Conservation (phyloP, 2,329 filamentous ascomycete species). For the Cladophialophora chaetospira region DNA sequence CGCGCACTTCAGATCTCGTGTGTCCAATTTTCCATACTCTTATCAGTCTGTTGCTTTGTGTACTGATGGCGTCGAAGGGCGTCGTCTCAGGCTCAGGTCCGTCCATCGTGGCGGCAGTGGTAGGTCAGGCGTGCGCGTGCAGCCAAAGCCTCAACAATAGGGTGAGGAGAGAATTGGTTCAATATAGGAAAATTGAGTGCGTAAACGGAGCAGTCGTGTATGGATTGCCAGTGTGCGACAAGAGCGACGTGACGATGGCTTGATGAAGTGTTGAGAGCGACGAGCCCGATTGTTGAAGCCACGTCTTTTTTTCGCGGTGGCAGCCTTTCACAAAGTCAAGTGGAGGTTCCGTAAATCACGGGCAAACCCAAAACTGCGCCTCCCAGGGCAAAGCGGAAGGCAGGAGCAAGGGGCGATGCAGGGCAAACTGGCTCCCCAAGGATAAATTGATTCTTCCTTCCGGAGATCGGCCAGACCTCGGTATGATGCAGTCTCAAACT, state of each 20-base stretch:
- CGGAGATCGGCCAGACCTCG: conserved; percentile 17
- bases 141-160: neutral
- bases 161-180: neutral
- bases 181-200: neutral
- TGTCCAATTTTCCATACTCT: conserved; percentile 40
- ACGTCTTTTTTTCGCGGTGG: conserved; percentile 26
- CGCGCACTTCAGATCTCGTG: neutral
- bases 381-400: conserved; percentile 5
- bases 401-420: neutral
- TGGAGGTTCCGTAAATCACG: conserved; percentile 7
- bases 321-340: conserved; percentile 6
- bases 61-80: conserved; percentile 85
- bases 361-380: conserved; percentile 1
- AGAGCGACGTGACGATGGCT: neutral
- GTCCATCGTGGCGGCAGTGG: conserved; percentile 65
- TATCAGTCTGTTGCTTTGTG: conserved; percentile 65
- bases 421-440: neutral
- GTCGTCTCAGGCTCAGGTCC: conserved; percentile 83
- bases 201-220: neutral
- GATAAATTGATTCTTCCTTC: conserved; percentile 2
- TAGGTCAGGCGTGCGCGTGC: conserved; percentile 26
- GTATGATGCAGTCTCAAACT: too few species aligned
- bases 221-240: neutral
- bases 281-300: conserved; percentile 21
- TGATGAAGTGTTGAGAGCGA: conserved; percentile 11